phyloP scores from a whole-genome alignment of 2,329 filamentous ascomycete species.

The Colletotrichum aenigma region DNA sequence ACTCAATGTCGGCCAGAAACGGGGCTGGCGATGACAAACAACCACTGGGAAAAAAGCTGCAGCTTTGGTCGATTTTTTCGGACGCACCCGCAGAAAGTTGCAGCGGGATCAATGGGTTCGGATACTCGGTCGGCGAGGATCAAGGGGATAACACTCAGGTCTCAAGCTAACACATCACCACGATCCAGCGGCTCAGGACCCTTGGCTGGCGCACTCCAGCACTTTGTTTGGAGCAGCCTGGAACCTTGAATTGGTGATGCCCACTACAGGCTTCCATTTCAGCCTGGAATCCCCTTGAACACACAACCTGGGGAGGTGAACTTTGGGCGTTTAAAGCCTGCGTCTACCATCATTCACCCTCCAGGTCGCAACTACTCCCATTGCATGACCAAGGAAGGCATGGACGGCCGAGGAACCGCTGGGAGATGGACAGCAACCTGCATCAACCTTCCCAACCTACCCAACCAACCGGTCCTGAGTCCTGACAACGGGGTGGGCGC shows the following conservation, averaged over 20 bases:
- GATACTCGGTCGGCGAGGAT: slow-evolving; percentile 2
- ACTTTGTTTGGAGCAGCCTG: slow-evolving; percentile 5
- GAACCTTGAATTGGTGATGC: slow-evolving; percentile 17
- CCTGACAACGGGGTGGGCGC: not conserved
- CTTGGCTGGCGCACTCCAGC: slow-evolving; percentile 5
- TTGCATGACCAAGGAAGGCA: not conserved
- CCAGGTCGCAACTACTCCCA: not conserved
- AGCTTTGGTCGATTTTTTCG: not conserved
- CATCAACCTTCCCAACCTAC: not conserved
- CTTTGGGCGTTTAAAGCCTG: not conserved
- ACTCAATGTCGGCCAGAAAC: not conserved
- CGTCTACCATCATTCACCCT: not conserved
- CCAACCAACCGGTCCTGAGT: not conserved
- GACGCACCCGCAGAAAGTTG: not conserved
- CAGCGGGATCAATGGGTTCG: not conserved
- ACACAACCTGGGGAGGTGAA: not conserved
- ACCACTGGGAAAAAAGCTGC: not conserved
- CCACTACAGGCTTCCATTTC: not conserved
- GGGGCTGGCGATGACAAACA: not conserved
- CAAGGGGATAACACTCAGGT: not conserved
- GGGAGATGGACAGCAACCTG: not conserved
- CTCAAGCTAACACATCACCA: slow-evolving; percentile 2
- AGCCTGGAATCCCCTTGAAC: slow-evolving; percentile 14
- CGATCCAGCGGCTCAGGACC: not conserved
- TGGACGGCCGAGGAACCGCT: not conserved